Evolutionary conservation across 2,329 filamentous ascomycete genomes (phyloP), one percentile per base, ranked within the genome.

Genomic region (Hortaea werneckii): DNA sequence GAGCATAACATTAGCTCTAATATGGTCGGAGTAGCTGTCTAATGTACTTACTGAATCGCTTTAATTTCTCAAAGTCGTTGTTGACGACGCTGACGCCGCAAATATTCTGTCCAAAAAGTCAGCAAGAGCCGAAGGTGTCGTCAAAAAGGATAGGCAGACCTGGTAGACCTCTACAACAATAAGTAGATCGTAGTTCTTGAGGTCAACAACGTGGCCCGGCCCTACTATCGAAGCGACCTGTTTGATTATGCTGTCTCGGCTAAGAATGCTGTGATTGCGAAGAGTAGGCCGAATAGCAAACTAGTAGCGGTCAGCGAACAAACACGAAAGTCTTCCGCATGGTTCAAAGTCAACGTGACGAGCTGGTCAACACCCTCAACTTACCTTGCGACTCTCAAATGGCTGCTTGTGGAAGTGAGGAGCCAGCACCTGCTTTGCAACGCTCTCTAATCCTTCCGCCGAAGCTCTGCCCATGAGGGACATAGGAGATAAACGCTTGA

Each of bases 281-380:
- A 87, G 78, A 10, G 78, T 83, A n/a, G 83, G 79, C 39, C 86
- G 79, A 54, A 94, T 89, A n/a, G 85, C 86, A 65, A 87, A 92
- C 85, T 90, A 50, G 27, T 7, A n/a, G 6, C 9, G 7, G 34
- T 34, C 32, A 42, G 29, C 26, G 2, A 20, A 20, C 12, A 20
- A 20, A 20, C 20, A 20, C 20, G 20, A 20, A 20, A 4, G 20
- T 20, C 20, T 20, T 20, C 4, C 20, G 20, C 20, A 20, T 4
- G 20, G 20, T 20, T 20, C 20, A 20, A 20, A 20, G 20, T 20
- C 20, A 20, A 20, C 20, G 20, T 20, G 20, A 20, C 20, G 20
- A 20, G 20, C 2, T 20, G 20, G 4, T 20, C 20, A 20, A 20
- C 20, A 20, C 20, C 20, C 20, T 20, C 20, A 20, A 20, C 48